Evolutionary conservation across 495 filamentous ascomycete genomes (phyloP).

Genomic region (Penicillium lagena): DNA sequence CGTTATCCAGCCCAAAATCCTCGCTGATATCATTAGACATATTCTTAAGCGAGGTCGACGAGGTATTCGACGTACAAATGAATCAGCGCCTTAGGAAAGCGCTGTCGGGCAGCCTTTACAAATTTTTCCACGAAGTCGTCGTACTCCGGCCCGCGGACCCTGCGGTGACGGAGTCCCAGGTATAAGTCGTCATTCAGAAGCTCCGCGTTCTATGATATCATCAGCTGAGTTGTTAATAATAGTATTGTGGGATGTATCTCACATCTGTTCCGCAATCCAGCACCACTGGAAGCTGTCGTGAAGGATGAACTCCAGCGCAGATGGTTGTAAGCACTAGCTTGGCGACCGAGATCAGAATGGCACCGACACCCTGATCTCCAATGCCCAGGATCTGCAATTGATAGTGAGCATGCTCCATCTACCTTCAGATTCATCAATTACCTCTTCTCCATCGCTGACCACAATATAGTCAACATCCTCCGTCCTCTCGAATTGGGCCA

Average conservation of each 20-base stretch:
- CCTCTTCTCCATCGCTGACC: slow-evolving; percentile 70
- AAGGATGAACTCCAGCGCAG: slow-evolving; percentile 80
- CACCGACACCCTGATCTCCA: slow-evolving; percentile 87
- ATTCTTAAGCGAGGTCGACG: neutral
- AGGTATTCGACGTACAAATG: slow-evolving; percentile 54
- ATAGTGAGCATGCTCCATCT: slow-evolving; percentile 16
- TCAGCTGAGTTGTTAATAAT: slow-evolving; percentile 2
- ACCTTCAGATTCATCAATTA: slow-evolving; percentile 14
- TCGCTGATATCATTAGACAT: slow-evolving; percentile 26
- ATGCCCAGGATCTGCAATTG: slow-evolving; percentile 71
- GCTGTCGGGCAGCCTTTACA: slow-evolving; percentile 55
- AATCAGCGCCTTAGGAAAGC: slow-evolving; percentile 75
- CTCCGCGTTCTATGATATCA: slow-evolving; percentile 52
- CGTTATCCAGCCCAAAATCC: slow-evolving; percentile 54
- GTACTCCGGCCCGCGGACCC: slow-evolving; percentile 67
- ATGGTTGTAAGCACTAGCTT: slow-evolving; percentile 78
- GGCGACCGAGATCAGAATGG: slow-evolving; percentile 76
- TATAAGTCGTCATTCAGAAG: slow-evolving; percentile 78
- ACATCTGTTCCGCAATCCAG: slow-evolving; percentile 83
- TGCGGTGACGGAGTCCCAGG: slow-evolving; percentile 62
- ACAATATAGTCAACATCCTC: slow-evolving; percentile 88
- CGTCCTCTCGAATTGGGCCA: slow-evolving; percentile 58
- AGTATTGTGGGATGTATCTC: slow-evolving; percentile 1
- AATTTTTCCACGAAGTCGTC: slow-evolving; percentile 74
- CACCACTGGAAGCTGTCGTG: slow-evolving; percentile 71